Conservation (phyloP, 331 rosid genomes). For the Pyrus hybrid region DNA sequence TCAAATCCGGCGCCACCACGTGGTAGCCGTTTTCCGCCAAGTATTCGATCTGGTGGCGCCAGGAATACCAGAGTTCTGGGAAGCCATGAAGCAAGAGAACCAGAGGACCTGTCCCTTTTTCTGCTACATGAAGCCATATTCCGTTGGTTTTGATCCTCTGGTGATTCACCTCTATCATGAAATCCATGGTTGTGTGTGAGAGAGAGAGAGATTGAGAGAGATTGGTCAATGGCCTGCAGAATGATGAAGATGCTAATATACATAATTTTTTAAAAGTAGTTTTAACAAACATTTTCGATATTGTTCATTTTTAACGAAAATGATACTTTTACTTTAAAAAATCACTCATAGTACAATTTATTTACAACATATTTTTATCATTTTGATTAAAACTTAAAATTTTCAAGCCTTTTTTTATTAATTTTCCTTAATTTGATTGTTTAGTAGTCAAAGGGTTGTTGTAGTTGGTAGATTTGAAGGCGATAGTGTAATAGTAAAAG, state of each 20-base stretch:
- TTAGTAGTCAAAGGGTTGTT: neutral
- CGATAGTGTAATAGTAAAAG: neutral
- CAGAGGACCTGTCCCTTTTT: slow-evolving; percentile 74
- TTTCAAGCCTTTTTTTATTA: no score
- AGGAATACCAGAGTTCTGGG: slow-evolving; percentile 59
- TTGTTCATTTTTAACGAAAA: no score
- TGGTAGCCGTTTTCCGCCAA: slow-evolving; percentile 58
- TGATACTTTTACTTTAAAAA: no score
- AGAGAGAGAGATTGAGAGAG: neutral
- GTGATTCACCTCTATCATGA: slow-evolving; percentile 49
- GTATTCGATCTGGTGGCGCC: slow-evolving; percentile 56
- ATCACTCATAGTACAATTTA: no score
- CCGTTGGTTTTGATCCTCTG: slow-evolving; percentile 65
- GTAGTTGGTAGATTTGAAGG: neutral
- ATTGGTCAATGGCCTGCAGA: neutral
- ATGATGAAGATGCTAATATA: neutral
- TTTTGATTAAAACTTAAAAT: no score
- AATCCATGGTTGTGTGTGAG: slow-evolving; percentile 2
- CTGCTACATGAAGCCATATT: slow-evolving; percentile 62
- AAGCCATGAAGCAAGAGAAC: slow-evolving; percentile 70
- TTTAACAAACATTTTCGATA: no score
- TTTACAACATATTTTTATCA: no score
- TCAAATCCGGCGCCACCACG: slow-evolving; percentile 70
- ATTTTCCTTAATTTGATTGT: no score
- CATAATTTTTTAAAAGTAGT: no score